Conservation (phyloP, 129 eudicot genomes). For the Artemisia tridentata region DNA sequence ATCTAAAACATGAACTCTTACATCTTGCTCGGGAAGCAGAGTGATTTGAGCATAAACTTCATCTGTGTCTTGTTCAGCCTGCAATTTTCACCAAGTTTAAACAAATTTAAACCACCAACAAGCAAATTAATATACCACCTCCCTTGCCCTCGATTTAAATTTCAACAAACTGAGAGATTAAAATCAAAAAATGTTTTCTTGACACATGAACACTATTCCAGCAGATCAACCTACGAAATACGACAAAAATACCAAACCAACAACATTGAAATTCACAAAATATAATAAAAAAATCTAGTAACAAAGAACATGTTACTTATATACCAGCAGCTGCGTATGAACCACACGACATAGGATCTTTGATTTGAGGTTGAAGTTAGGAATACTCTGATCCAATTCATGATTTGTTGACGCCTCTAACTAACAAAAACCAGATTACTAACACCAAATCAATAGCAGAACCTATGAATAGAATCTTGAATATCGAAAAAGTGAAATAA, state of each 20-base stretch:
- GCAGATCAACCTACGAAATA: too few relatives aligned
- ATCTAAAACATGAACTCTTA: constrained; percentile 36
- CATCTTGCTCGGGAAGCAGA: constrained; percentile 71
- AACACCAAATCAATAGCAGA: constrained; percentile 21
- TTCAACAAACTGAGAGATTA: background rate
- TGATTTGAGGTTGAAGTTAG: constrained; percentile 55
- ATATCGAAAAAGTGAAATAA: background rate
- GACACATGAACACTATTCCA: too few relatives aligned
- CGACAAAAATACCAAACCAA: too few relatives aligned
- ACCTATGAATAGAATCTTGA: constrained; percentile 16
- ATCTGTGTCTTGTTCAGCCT: constrained; percentile 95
- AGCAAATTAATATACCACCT: constrained; percentile 6
- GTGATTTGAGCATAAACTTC: constrained; percentile 95
- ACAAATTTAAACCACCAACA: constrained; percentile 14
- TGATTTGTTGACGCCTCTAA: constrained; percentile 85
- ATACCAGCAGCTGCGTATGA: constrained; percentile 67
- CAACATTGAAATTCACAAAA: background rate
- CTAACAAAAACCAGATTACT: constrained; percentile 30
- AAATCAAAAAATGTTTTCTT: constrained; percentile 6
- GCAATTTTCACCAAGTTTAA: constrained; percentile 16
- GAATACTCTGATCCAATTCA: constrained; percentile 65
- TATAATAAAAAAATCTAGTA: background rate
- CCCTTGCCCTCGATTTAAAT: background rate
- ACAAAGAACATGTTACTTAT: constrained; percentile 16
- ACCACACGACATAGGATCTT: constrained; percentile 85